Percentiles rank a stretch among this genome's conserved stretches.
Conservation (phyloP, 1,284 basidiomycete genomes). For the Blastosporella zonata region DNA sequence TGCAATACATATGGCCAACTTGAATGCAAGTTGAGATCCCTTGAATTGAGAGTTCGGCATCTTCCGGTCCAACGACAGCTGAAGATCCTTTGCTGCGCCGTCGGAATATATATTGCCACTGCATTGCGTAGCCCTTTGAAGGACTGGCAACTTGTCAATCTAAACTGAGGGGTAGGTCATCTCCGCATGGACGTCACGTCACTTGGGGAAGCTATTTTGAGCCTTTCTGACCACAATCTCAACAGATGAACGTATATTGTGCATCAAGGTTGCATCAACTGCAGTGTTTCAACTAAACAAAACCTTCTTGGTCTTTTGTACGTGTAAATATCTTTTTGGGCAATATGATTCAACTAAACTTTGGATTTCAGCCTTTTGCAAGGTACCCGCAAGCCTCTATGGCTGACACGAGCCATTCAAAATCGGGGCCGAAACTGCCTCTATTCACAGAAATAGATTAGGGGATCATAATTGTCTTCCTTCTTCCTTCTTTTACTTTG, state of each 20-base stretch:
- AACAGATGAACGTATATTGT: neutral
- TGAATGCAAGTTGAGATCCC: too few species aligned
- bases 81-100: too few species aligned
- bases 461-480: neutral
- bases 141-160: too few species aligned
- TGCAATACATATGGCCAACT: too few species aligned
- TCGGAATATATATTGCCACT: too few species aligned
- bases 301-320: neutral
- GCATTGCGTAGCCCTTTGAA: too few species aligned
- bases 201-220: too few species aligned
- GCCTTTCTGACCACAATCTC: too few species aligned
- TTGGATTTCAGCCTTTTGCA: neutral
- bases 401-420: slow-evolving; percentile 8
- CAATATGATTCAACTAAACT: neutral
- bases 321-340: neutral
- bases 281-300: neutral
- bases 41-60: too few species aligned
- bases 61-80: too few species aligned
- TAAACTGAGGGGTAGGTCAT: too few species aligned
- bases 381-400: neutral
- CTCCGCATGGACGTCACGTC: too few species aligned
- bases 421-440: neutral
- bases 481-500: slow-evolving; percentile 7
- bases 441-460: neutral
- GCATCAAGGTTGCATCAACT: neutral